Base-by-base conservation (phyloP, 2,329 filamentous ascomycete species). In the Fusarium sp. region DNA sequence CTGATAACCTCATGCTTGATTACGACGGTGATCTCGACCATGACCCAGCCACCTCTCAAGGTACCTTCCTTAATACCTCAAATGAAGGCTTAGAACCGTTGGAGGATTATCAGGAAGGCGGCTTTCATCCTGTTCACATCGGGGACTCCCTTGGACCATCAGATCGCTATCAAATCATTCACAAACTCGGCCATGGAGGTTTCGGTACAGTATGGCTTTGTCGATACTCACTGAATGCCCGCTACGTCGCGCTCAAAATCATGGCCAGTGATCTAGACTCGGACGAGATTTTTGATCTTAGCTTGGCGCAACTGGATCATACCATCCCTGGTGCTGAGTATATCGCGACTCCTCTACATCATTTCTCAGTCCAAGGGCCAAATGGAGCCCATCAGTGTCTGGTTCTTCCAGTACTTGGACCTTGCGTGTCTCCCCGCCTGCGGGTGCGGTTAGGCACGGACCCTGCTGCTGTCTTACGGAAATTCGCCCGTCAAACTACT, bases 311-410 rank as follows among this genome's bases (percentile, higher is more conserved):
- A 0, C 17, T 65, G 0, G 58, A 65, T 3, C 21, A 36, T 1
- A 44, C 42, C 0, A 22, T 53, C 1, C 15, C 52, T 6, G 62
- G 59, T 1, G 53, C 42, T 0, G n/a, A 53, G 1, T 53, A 7
- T 11, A 53, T 53, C 0, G 28, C 59, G 0, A 17, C 19, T 13
- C 62, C 52, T 0, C 3, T 65, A 0, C 19, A 36, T 5, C 39
- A 21, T 0, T 65, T 65, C 7, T 28, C 21, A 0, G 0, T 65
- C 1, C 0, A 53, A 0, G 62, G 59, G 0, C 59, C 76, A 1
- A 78, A 77, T 28, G 77, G 77, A 5, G 45, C 22, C 2, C 77
- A 78, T 7, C 53, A 70, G 5, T 73, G 63, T 38, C 55, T 78
- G 4, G 72, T 75, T 1, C 71, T 75, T 17, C 75, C 69, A 1